Conservation (phyloP, 1,284 basidiomycete species). For the Puccinia coronata region DNA sequence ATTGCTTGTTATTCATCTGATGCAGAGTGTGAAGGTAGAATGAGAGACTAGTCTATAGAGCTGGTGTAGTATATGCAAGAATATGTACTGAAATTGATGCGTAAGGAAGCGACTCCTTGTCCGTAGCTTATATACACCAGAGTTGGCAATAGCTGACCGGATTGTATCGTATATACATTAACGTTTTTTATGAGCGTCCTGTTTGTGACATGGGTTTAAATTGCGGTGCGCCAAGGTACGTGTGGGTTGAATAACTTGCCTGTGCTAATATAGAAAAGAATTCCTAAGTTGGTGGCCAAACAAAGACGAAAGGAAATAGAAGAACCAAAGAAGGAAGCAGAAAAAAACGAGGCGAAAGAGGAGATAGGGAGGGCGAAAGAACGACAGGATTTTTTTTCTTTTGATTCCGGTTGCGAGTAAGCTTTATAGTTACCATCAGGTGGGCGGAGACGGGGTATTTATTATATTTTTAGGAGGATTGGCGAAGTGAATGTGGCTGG, state of each 20-base stretch:
- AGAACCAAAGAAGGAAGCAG: neutral
- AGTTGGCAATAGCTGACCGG: too few relatives aligned
- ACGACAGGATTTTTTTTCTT: neutral
- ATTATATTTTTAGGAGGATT: neutral
- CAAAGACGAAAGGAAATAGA: neutral
- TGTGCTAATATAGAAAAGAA: neutral
- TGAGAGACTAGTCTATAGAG: too few relatives aligned
- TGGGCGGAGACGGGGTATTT: neutral
- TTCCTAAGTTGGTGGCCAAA: neutral
- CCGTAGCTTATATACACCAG: too few relatives aligned
- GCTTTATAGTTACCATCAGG: neutral
- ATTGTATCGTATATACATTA: slow-evolving; percentile 3
- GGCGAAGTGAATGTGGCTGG: neutral
- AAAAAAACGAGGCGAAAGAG: neutral
- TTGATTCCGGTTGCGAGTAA: neutral
- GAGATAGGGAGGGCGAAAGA: neutral
- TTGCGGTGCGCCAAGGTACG: too few relatives aligned
- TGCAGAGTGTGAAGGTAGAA: neutral
- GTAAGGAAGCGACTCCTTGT: too few relatives aligned
- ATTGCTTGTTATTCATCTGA: neutral
- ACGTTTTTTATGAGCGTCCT: neutral
- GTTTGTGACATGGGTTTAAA: neutral
- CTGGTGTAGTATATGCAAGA: too few relatives aligned
- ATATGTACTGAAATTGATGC: too few relatives aligned
- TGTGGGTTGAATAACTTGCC: neutral